Conservation (phyloP, 2,329 filamentous ascomycete genomes). For the Pochonia chlamydosporia region DNA sequence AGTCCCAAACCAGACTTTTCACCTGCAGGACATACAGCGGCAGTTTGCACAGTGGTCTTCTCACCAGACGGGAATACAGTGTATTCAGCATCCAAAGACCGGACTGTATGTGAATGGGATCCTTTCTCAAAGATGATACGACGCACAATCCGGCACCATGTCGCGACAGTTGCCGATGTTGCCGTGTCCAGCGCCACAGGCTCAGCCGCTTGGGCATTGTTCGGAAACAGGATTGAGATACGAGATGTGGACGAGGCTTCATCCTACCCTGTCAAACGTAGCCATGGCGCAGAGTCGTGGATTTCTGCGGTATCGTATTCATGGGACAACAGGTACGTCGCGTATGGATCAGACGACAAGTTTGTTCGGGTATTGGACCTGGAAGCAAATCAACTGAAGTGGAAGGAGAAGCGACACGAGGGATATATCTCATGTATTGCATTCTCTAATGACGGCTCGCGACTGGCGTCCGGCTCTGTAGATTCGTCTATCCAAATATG, state of each 20-base stretch:
- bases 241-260: too few species aligned
- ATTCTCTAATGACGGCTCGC: background rate
- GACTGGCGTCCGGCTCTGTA: background rate
- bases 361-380: background rate
- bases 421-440: background rate
- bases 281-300: background rate
- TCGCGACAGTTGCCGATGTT: background rate
- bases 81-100: background rate
- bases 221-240: background rate
- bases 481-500: background rate
- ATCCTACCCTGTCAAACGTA: background rate
- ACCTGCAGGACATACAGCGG: background rate
- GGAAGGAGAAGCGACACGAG: background rate
- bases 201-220: background rate
- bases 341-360: background rate
- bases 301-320: background rate
- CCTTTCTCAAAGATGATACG: background rate
- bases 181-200: background rate
- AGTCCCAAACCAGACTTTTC: background rate
- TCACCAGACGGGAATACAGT: background rate
- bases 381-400: background rate
- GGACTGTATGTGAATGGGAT: background rate
- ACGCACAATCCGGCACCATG: background rate
- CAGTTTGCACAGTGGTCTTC: background rate
- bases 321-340: background rate